Conservation (phyloP, 345 rosid species). For the Citrus hindsii region DNA sequence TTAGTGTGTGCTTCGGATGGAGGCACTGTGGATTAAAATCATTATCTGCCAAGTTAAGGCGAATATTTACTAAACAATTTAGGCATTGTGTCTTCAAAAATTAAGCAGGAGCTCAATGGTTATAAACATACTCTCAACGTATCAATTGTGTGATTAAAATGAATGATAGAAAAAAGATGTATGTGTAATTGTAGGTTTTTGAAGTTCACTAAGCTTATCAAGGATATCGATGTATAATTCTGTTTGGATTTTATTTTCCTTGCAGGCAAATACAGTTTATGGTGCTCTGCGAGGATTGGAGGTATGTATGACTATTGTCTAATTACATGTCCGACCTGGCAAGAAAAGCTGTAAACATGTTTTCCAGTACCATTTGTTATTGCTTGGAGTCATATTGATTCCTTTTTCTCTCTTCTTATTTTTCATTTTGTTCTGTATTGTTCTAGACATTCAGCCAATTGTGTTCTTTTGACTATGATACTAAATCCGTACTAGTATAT, state of each 20-base stretch:
- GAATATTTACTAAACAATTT: neutral
- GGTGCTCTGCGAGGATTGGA: slow-evolving; percentile 93
- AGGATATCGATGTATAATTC: neutral
- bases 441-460: slow-evolving; percentile 95
- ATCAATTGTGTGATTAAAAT: neutral
- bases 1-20: neutral
- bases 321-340: neutral
- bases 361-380: neutral
- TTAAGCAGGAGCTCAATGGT: neutral
- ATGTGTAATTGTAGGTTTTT: neutral
- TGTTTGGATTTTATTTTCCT: neutral
- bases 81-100: neutral
- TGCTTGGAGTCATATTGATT: neutral
- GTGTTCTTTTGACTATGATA: slow-evolving; percentile 69
- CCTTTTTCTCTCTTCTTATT: neutral
- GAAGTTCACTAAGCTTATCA: neutral
- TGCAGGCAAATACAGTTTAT: slow-evolving; percentile 82
- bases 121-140: neutral
- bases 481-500: slow-evolving; percentile 62
- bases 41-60: neutral
- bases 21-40: neutral
- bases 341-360: neutral
- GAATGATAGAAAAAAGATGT: neutral
- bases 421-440: neutral
- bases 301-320: slow-evolving; percentile 41